These are phyloP conservation scores for Colletotrichum tofieldiae DNA, from an alignment of 2,329 filamentous ascomycete species.

Conservation along the genomic window DNA sequence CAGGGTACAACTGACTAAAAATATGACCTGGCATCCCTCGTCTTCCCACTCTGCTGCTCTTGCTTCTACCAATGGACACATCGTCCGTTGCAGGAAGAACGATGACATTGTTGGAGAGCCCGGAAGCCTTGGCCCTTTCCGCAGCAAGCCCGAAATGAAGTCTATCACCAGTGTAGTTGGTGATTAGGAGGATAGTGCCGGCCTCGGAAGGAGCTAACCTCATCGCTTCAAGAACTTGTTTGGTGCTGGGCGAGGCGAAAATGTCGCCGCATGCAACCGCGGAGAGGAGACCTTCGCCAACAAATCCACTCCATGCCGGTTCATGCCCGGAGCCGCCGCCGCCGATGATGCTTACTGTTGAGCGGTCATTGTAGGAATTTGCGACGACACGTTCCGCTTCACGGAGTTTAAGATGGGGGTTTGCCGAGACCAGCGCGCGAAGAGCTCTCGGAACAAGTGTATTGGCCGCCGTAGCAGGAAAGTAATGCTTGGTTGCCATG, in stretches of 20 bases:
- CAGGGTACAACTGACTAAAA: conserved; percentile 61
- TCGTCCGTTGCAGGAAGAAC: conserved; percentile 84
- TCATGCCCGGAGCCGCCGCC: conserved; percentile 83
- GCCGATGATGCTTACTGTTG: conserved; percentile 66
- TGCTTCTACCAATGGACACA: conserved; percentile 77
- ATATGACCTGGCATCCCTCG: conserved; percentile 79
- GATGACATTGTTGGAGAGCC: conserved; percentile 74
- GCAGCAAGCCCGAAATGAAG: conserved; percentile 83
- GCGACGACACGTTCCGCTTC: conserved; percentile 60
- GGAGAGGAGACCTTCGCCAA: conserved; percentile 78
- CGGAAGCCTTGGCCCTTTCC: conserved; percentile 77
- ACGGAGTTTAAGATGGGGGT: conserved; percentile 58
- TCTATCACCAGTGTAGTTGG: conserved; percentile 82
- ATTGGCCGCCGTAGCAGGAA: conserved; percentile 44
- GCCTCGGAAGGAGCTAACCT: conserved; percentile 73
- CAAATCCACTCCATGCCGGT: conserved; percentile 80
- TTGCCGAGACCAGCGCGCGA: conserved; percentile 45
- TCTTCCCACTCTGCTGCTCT: conserved; percentile 79
- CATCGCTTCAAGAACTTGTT: conserved; percentile 78
- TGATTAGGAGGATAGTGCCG: conserved; percentile 80
- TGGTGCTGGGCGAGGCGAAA: conserved; percentile 81
- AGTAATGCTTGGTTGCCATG: conserved; percentile 45
- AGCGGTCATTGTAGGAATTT: conserved; percentile 49
- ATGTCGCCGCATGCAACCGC: conserved; percentile 82
- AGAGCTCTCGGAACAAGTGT: conserved; percentile 48